A percentile compares a stretch with the other conserved stretches of the same genome.
Conservation (phyloP, 495 filamentous ascomycete species). For the Tuber brumale region DNA sequence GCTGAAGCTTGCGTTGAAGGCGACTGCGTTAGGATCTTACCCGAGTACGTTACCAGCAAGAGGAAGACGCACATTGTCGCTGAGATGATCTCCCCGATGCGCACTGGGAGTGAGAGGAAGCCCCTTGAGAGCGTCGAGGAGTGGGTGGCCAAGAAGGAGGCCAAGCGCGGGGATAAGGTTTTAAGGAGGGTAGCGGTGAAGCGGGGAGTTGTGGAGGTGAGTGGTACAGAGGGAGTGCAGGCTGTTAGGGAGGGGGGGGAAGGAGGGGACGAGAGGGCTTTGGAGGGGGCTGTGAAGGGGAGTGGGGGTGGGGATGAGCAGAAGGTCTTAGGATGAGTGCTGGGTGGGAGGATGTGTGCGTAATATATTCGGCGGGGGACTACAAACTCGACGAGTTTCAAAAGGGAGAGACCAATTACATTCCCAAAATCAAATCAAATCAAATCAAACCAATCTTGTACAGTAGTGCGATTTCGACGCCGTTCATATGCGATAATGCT, state of each 20-base stretch:
- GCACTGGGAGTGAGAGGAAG: conserved; percentile 22
- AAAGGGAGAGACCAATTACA: neutral
- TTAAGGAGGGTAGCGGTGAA: neutral
- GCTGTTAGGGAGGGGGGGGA: neutral
- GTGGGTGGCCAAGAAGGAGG: conserved; percentile 9
- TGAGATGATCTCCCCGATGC: conserved; percentile 28
- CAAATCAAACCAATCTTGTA: neutral
- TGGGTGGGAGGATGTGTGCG: neutral
- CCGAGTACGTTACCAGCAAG: conserved; percentile 20
- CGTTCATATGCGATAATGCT: neutral
- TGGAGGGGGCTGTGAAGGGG: no score
- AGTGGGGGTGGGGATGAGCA: neutral
- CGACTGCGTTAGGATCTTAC: conserved; percentile 26
- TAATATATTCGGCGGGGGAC: neutral
- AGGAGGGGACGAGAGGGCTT: neutral
- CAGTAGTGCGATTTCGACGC: neutral
- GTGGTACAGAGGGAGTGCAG: neutral
- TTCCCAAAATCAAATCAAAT: neutral
- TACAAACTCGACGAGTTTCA: neutral
- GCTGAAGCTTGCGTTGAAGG: conserved; percentile 29
- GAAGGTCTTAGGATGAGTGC: neutral
- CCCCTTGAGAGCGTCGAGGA: conserved; percentile 22
- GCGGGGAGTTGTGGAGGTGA: neutral
- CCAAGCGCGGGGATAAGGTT: conserved; percentile 15
- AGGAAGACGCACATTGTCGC: conserved; percentile 30